phyloP scores from a whole-genome alignment of 331 rosid species.

The Erythrophleum ivorense region DNA sequence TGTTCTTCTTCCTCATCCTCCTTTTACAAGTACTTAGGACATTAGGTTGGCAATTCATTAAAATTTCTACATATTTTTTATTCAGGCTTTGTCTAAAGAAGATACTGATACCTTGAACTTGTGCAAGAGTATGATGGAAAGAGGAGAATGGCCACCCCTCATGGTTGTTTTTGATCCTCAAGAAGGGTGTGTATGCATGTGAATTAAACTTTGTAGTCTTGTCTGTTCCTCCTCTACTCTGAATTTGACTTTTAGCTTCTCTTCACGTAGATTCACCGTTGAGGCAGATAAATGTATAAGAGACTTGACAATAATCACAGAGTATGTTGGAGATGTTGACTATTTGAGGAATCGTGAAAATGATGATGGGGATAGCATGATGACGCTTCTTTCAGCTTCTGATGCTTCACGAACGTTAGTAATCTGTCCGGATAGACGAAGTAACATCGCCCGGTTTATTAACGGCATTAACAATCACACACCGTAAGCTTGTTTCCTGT shows the following conservation, averaged over 20 bases:
- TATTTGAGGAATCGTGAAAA: conserved; percentile 77
- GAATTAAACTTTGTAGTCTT: background rate
- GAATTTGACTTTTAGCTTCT: conserved; percentile 17
- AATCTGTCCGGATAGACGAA: conserved; percentile 84
- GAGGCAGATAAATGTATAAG: conserved; percentile 82
- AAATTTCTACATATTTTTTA: background rate
- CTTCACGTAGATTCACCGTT: conserved; percentile 73
- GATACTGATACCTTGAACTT: conserved; percentile 72
- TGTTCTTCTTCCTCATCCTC: background rate
- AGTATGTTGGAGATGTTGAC: conserved; percentile 95
- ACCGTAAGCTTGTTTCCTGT: conserved; percentile 60
- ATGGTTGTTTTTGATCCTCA: conserved; percentile 93
- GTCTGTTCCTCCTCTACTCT: background rate
- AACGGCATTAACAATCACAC: conserved; percentile 94
- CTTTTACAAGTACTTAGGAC: conserved; percentile 2
- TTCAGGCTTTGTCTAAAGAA: conserved; percentile 78
- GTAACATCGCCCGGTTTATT: conserved; percentile 91
- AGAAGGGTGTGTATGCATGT: conserved; percentile 69
- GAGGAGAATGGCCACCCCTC: conserved; percentile 94
- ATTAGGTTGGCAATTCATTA: background rate
- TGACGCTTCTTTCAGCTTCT: conserved; percentile 84
- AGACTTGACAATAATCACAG: conserved; percentile 89
- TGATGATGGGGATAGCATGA: conserved; percentile 94
- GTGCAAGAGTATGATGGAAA: conserved; percentile 85
- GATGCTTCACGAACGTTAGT: conserved; percentile 75